Percentiles rank a stretch among this genome's conserved stretches.
Evolutionary conservation across 2,329 filamentous ascomycete species (phyloP).

Genomic region (Aureobasidium musti): DNA sequence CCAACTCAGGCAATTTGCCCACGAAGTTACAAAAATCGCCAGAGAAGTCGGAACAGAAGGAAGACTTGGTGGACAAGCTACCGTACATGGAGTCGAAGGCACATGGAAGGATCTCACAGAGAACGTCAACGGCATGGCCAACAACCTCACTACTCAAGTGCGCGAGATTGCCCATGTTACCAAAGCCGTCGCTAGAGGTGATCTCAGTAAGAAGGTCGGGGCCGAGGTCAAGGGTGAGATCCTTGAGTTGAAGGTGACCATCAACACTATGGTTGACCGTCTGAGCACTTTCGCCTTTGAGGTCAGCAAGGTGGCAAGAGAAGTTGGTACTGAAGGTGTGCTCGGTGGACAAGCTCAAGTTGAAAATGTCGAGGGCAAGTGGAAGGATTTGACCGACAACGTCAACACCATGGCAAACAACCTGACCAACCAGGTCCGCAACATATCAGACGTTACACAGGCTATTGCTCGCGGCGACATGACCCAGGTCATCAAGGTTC

Average conservation of each 20-base stretch:
- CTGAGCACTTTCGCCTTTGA: conserved; percentile 65
- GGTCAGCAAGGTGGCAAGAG: conserved; percentile 65
- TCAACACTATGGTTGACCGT: conserved; percentile 68
- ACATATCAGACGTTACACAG: conserved; percentile 91
- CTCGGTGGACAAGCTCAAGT: conserved; percentile 66
- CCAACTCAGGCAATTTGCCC: conserved; percentile 55
- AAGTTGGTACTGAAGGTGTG: conserved; percentile 65
- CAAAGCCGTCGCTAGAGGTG: conserved; percentile 55
- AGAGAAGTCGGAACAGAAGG: conserved; percentile 57
- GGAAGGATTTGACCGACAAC: conserved; percentile 67
- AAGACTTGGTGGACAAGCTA: conserved; percentile 54
- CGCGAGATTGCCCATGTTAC: conserved; percentile 57
- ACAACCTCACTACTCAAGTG: conserved; percentile 55
- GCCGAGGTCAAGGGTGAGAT: conserved; percentile 57
- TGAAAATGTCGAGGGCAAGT: conserved; percentile 66
- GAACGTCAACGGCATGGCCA: conserved; percentile 58
- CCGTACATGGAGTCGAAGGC: conserved; percentile 55
- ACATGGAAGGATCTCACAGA: conserved; percentile 58
- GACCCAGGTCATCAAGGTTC: conserved; percentile 92
- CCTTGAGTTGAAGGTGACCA: conserved; percentile 76
- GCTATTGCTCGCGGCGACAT: conserved; percentile 95
- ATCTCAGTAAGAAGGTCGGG: conserved; percentile 55
- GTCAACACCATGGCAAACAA: conserved; percentile 69
- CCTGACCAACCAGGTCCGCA: conserved; percentile 70
- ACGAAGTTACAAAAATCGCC: conserved; percentile 57